Conservation (phyloP, 176 grass and related monocot species). For the Oryza officinalis region DNA sequence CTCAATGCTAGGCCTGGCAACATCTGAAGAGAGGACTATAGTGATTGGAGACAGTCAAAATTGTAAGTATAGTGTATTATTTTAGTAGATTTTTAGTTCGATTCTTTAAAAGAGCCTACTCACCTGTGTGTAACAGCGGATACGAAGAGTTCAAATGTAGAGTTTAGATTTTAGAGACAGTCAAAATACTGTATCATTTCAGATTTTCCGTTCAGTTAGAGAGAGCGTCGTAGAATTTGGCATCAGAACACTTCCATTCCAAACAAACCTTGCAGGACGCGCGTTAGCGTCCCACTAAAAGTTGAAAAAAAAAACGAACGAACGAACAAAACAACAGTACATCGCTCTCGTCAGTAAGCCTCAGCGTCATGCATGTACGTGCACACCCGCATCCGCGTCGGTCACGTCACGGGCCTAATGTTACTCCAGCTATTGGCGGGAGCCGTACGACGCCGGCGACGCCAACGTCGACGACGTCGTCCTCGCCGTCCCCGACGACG, state of each 20-base stretch:
- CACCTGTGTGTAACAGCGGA: too few species aligned
- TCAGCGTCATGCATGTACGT: not conserved
- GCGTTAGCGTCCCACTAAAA: not conserved
- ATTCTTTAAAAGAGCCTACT: too few species aligned
- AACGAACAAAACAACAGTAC: conserved; percentile 28
- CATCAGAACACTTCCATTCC: not conserved
- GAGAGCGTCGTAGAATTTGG: not conserved
- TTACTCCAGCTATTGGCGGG: conserved; percentile 21
- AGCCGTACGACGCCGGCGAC: conserved; percentile 45
- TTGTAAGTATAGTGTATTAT: too few species aligned
- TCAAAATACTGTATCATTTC: too few species aligned
- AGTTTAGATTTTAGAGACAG: too few species aligned
- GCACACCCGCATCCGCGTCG: not conserved
- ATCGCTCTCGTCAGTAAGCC: conserved; percentile 17
- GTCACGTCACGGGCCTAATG: not conserved
- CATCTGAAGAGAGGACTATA: too few species aligned
- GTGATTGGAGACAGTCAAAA: too few species aligned
- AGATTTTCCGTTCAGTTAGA: too few species aligned
- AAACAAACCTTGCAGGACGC: conserved; percentile 18
- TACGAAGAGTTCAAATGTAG: too few species aligned
- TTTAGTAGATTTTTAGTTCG: too few species aligned
- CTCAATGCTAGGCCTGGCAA: too few species aligned
- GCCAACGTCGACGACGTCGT: conserved; percentile 38
- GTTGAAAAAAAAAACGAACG: not conserved
- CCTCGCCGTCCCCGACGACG: conserved; percentile 37